Evolutionary conservation across 495 filamentous ascomycete species (phyloP).

Genomic region (Alectoria sarmentosa): DNA sequence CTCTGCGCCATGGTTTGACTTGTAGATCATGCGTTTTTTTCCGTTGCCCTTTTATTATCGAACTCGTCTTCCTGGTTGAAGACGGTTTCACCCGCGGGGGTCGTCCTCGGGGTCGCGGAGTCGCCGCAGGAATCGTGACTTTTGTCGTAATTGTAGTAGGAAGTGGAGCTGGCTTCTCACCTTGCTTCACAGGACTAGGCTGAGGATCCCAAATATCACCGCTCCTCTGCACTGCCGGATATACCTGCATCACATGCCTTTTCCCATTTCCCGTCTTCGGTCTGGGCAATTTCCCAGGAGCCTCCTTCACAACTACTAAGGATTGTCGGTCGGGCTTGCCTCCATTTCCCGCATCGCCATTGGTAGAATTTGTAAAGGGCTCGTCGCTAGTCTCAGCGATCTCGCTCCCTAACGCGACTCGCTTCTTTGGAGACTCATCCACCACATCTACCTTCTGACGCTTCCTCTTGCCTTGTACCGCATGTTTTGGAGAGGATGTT

Average conservation of each 20-base stretch:
- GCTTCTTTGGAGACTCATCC: constrained; percentile 1
- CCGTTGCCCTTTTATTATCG: background rate
- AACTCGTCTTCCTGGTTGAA: background rate
- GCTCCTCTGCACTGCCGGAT: background rate
- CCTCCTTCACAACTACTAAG: background rate
- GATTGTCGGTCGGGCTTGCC: background rate
- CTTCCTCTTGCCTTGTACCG: constrained; percentile 11
- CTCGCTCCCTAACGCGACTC: background rate
- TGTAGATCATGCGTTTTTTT: background rate
- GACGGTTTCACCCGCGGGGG: background rate
- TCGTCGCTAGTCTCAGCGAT: background rate
- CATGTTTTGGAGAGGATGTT: background rate
- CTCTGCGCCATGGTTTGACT: background rate
- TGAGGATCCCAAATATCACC: background rate
- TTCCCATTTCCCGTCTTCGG: background rate
- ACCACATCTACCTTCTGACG: constrained; percentile 1
- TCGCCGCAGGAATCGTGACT: background rate
- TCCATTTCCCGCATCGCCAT: background rate
- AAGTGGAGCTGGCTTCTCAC: background rate
- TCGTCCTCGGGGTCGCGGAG: background rate
- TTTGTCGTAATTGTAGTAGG: background rate
- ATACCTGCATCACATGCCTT: background rate
- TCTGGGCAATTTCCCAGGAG: background rate
- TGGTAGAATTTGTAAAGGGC: background rate
- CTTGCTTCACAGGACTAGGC: background rate